Base-by-base conservation (phyloP, 2,329 filamentous ascomycete genomes). In the Nigrospora osmanthi region DNA sequence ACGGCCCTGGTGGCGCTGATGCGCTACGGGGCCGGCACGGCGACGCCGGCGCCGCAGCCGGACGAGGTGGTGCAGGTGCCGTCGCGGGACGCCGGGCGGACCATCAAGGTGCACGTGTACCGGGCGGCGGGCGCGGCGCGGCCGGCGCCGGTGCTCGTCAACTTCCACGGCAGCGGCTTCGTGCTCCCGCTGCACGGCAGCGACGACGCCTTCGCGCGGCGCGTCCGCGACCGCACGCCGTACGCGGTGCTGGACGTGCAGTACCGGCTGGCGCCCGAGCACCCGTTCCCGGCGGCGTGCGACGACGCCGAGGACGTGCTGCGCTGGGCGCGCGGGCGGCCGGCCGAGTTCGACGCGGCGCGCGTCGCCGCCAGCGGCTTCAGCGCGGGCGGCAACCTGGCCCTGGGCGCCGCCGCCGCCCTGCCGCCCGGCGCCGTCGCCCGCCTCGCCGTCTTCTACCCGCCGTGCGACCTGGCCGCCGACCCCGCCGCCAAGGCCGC, bases 391-490 rank as follows among this genome's bases (percentile, higher is more conserved):
- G 72, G 59, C 1, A 72, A 66, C 46, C 54, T 76, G 17, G 66
- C 67, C 11, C 51, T 75, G 0, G 34, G 34, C 34, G 58, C 53
- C 1, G 52, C 58, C 0, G 53, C 54, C 10, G 44, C 54, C 19
- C 41, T 60, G 2, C 53, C 74, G 11, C 62, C 63, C 51, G 60
- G 75, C 48, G 71, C 75, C 12, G 74, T 67, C 48, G 67, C 65
- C 37, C 73, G 73, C 7, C 65, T 75, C 47, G 70, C 76, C 45
- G 59, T 66, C 38, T 71, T 69, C 60, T 80, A 65, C 30, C 58
- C 68, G 0, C 57, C 61, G 0, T 56, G 56, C 3, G 60, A 68
- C 39, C 47, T 68, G 16, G 52, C 49, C 1, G 52, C 57, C 9
- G 45, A 54, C 6, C 59, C 64, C 0, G 54, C 55, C 12, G 33